Evolutionary conservation across 192 early-diverging fungal species (phyloP).

Genomic region (Podila minutissima): DNA sequence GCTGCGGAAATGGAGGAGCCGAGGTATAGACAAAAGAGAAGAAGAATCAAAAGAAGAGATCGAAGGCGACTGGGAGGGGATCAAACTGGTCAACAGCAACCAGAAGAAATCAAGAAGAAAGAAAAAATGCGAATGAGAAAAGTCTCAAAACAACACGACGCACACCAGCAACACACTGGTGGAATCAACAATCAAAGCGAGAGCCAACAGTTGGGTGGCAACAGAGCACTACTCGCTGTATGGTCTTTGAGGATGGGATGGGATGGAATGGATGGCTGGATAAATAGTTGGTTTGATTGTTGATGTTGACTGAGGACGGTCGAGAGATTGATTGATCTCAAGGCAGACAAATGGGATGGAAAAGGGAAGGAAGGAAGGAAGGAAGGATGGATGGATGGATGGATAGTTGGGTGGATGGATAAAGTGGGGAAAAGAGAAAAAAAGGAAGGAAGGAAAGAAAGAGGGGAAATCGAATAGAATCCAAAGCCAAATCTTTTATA

Average conservation of each 20-base stretch:
- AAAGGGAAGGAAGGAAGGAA: slow-evolving; percentile 1
- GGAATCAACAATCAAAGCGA: no score
- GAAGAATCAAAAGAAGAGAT: background rate
- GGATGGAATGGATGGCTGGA: background rate
- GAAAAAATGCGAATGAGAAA: slow-evolving; percentile 6
- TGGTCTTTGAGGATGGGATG: no score
- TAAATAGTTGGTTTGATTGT: background rate
- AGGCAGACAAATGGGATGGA: background rate
- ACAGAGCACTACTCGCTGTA: no score
- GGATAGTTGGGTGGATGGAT: slow-evolving; percentile 5
- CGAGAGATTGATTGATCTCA: background rate
- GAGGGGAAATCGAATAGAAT: background rate
- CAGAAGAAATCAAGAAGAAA: slow-evolving; percentile 33
- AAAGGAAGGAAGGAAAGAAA: slow-evolving; percentile 8
- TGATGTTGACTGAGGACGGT: background rate
- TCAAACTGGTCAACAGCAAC: slow-evolving; percentile 48
- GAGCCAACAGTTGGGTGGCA: no score
- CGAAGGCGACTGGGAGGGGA: slow-evolving; percentile 15
- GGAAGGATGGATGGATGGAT: slow-evolving; percentile 3
- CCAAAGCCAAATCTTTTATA: no score
- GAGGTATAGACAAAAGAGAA: background rate
- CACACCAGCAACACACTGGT: slow-evolving; percentile 9
- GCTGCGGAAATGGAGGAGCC: slow-evolving; percentile 1
- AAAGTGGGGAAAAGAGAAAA: background rate
- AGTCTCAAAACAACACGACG: background rate